Evolutionary conservation across 352 stramenopile species (phyloP), one percentile per base, ranked within the genome.

Genomic region (Phytophthora fragariaefolia): DNA sequence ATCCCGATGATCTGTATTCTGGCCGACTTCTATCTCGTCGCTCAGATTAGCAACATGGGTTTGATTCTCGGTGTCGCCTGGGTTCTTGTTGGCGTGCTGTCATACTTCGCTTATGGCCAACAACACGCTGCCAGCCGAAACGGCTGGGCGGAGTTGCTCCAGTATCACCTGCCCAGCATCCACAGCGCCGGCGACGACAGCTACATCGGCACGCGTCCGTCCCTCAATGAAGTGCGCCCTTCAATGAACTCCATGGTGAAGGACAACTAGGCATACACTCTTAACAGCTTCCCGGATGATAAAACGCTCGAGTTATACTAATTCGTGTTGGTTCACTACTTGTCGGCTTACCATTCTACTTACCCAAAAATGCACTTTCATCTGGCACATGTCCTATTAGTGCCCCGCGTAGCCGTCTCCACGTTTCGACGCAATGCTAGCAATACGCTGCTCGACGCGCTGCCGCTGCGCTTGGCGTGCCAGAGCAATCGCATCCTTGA

Each of bases 361-460:
- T n/a, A n/a, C n/a, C n/a, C 45, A 66, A 59, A 64, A 63, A 56
- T 69, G 40, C 48, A 63, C 22, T 32, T n/a, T n/a, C n/a, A n/a
- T n/a, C n/a, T n/a, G n/a, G n/a, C n/a, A n/a, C n/a, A n/a, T n/a
- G n/a, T n/a, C n/a, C n/a, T n/a, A n/a, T 66, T 75, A 78, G 36
- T 78, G 71, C 1, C 71, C 71, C 4, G 71, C 71, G 22, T 75
- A 78, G 28, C 71, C 71, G 47, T 78, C 71, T 60, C 71, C 62
- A 38, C 58, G 65, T 40, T 61, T 76, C 54, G 75, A 74, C 24
- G 66, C 46, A 10, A 94, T 80, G 48, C 88, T 80, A 1, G 82
- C 75, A 65, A 94, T 89, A 20, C 85, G 85, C 38, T 74, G 66
- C 51, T 89, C 62, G 17, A 91, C 76, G 20, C 83, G 83, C 26